Percentiles rank a stretch among this genome's conserved stretches.
phyloP scores from a whole-genome alignment of 192 early-diverging fungal genomes.

The Dissophora globulifera region DNA sequence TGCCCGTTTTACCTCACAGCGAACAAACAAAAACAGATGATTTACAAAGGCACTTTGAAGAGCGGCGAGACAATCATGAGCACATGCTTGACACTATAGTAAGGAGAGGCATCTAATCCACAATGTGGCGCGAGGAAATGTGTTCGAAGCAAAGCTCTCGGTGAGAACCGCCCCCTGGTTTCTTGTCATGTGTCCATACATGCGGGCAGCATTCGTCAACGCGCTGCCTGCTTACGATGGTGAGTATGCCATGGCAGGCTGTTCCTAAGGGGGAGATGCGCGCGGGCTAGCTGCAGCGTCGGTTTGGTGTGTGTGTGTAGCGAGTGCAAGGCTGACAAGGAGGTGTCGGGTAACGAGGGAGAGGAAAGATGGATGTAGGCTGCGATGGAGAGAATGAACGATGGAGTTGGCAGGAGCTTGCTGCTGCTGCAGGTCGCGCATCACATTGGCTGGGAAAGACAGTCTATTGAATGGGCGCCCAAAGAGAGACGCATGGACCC shows the following conservation, averaged over 20 bases:
- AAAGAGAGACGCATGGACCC: too few species aligned
- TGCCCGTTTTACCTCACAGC: too few species aligned
- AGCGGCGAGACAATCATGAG: constrained; percentile 48
- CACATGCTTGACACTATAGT: constrained; percentile 48
- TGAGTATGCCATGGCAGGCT: constrained; percentile 29
- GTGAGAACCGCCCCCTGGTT: too few species aligned
- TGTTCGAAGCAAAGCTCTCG: too few species aligned
- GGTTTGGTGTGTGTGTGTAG: background rate
- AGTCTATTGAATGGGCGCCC: too few species aligned
- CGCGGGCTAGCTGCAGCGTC: background rate
- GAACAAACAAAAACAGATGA: background rate
- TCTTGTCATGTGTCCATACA: too few species aligned
- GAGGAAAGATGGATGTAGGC: background rate
- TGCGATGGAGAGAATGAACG: too few species aligned
- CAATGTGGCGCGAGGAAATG: background rate
- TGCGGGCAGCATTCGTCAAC: too few species aligned
- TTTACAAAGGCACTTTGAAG: constrained; percentile 43
- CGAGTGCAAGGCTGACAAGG: too few species aligned
- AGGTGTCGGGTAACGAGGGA: background rate
- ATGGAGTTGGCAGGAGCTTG: too few species aligned
- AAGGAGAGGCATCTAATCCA: constrained; percentile 40
- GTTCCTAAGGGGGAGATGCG: background rate
- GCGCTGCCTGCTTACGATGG: constrained; percentile 37
- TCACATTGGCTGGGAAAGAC: background rate
- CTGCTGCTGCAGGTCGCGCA: background rate